Evolutionary conservation across 495 filamentous ascomycete species (phyloP), one percentile per base, ranked within the genome.

Genomic region (Astrothelium subdiscretum): DNA sequence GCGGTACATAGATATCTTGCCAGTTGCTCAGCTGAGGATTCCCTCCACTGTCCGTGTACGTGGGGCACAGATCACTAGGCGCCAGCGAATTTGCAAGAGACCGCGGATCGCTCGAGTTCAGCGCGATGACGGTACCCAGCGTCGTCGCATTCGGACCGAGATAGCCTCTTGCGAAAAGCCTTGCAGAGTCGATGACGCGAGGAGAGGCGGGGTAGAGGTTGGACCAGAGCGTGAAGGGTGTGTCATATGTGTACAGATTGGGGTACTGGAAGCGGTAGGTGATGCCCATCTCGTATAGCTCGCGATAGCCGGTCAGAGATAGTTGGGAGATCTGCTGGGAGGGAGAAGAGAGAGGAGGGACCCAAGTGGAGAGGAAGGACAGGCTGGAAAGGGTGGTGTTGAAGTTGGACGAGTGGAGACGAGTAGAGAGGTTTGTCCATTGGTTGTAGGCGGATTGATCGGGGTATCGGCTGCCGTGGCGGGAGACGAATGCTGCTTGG

Each of bases 221-320:
- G 4, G 79, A 78, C 82, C 82, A 85, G 11, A 80, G 70, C 6
- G 76, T 67, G 72, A 84, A 84, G 0, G 75, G 75, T 15, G 75
- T 76, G 48, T 79, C 80, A 51, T 83, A 78, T 22, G 68, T 66
- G 67, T 85, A 85, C 40, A 85, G 77, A n/a, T 74, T 61, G 15
- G 81, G 81, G 62, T 84, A 82, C 61, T 69, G 73, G 63, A 70
- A 60, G 27, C 60, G 43, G 13, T 44, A 72, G 12, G 66, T 71
- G 32, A 75, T 72, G 32, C 71, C 72, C 57, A 77, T 66, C 62
- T 78, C 74, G 63, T 74, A 69, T 4, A 74, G 63, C 72, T 85
- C 83, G 63, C 82, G 82, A 63, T 77, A 81, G 2, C 83, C 83
- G 8, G 80, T 83, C 29, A 77, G 71, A 18, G 77, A 80, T 38